phyloP scores from a whole-genome alignment of 352 stramenopile genomes.

The Phytophthora pseudosyringae region DNA sequence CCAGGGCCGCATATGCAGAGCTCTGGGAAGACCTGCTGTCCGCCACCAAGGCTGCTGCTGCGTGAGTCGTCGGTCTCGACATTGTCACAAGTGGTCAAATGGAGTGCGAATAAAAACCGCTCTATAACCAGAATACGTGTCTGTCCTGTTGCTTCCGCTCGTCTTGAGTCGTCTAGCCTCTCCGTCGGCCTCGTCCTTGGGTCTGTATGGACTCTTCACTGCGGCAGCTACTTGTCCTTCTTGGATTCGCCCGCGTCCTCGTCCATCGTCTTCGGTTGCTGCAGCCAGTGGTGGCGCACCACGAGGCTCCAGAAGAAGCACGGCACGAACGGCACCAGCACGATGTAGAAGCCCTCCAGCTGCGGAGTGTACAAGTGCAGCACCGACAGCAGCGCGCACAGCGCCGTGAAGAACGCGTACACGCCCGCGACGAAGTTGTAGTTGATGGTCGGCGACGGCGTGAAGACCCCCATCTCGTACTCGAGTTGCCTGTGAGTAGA shows the following conservation, averaged over 20 bases:
- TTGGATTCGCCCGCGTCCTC: constrained; percentile 24
- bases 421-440: constrained; percentile 90
- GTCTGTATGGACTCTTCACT: background rate
- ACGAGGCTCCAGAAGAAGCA: constrained; percentile 87
- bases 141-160: constrained; percentile 1
- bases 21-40: constrained; percentile 23
- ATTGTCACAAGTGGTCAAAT: background rate
- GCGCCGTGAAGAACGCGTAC: constrained; percentile 71
- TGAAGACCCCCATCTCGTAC: constrained; percentile 51
- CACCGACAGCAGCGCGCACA: constrained; percentile 65
- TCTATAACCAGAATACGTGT: constrained; percentile 24
- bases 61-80: constrained; percentile 15
- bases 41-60: constrained; percentile 14
- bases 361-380: constrained; percentile 69
- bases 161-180: background rate
- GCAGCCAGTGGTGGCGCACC: constrained; percentile 78
- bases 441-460: constrained; percentile 83
- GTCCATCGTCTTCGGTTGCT: constrained; percentile 18
- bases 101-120: constrained; percentile 12
- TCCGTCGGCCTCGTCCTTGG: background rate
- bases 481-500: too few relatives aligned
- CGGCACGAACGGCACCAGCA: constrained; percentile 80
- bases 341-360: constrained; percentile 88
- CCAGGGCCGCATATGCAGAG: background rate
- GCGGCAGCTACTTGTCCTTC: constrained; percentile 39